Conservation (phyloP, 2,329 filamentous ascomycete genomes). For the Zymoseptoria brevis region DNA sequence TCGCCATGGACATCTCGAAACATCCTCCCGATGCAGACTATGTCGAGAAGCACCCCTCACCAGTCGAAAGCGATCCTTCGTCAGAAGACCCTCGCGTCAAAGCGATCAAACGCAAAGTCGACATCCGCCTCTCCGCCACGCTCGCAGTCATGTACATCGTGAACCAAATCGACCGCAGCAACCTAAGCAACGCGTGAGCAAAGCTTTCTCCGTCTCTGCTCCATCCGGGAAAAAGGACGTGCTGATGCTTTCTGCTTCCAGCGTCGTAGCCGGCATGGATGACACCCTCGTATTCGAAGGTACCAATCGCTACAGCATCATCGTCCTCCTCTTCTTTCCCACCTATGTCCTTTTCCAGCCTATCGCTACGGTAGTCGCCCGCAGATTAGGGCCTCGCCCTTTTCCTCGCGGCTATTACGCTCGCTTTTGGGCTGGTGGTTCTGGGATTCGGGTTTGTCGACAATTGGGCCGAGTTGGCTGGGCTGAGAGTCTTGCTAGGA, state of each 20-base stretch:
- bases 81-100: constrained; percentile 7
- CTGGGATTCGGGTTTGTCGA: constrained; percentile 4
- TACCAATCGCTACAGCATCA: constrained; percentile 5
- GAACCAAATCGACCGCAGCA: constrained; percentile 7
- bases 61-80: not conserved
- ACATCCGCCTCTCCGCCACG: constrained; percentile 1
- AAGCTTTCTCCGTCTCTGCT: not conserved
- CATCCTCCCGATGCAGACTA: not conserved
- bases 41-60: not conserved
- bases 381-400: not conserved
- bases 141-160: constrained; percentile 8
- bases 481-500: constrained; percentile 1
- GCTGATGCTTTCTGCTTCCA: not conserved
- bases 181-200: constrained; percentile 6
- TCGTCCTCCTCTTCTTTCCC: constrained; percentile 5
- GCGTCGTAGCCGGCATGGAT: constrained; percentile 6
- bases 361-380: constrained; percentile 1
- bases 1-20: not conserved
- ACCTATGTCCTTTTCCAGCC: constrained; percentile 4
- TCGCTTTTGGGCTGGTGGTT: constrained; percentile 1
- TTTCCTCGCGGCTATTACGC: constrained; percentile 1
- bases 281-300: not conserved
- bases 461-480: constrained; percentile 1
- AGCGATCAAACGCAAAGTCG: constrained; percentile 7
- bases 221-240: too few species aligned